Evolutionary conservation across 1,284 basidiomycete genomes (phyloP), one percentile per base, ranked within the genome.

Genomic region (Trichosporon sp.): DNA sequence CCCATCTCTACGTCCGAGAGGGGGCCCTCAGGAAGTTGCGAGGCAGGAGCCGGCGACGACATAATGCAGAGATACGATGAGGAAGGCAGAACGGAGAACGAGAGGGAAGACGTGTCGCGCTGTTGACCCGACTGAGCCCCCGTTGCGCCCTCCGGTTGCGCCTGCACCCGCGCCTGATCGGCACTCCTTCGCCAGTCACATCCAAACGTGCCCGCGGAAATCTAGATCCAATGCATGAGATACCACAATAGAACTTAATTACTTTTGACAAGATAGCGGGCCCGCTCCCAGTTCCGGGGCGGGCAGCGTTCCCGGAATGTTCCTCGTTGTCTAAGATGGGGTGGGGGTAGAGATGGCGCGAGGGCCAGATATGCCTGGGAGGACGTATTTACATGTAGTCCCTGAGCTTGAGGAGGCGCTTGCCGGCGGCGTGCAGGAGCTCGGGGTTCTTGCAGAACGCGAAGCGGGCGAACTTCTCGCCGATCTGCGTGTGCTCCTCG

Each of bases 401-500:
- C 76, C 88, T 88, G 73, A 98, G 85, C 21, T 85, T 85, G 78
- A 90, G 87, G 58, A 98, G 84, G 25, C 92, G 88, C 77, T 92
- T 89, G 34, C 89, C 90, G 21, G 95, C 95, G 47, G 85, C 85
- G 74, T 86, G 88, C 42, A 98, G 86, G 0, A 92, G 93, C 56
- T 92, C 92, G 29, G 89, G 75, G 76, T 97, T 94, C 79, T 97
- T 97, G 86, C 94, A 96, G 86, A 96, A 97, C 1, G 93, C 90
- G 80, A 98, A 95, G 65, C 95, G 88, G 31, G 88, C 90, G 78
- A 90, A 97, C 66, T 86, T 89, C 81, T 95, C 93, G 42, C 95
- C 95, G 68, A 97, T 92, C 64, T 84, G 82, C 53, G 89, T 87
- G 79, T 97, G 93, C 69, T 92, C 91, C 75, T 89, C 86, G 76